These are phyloP conservation scores for Acanthamoeba castellanii DNA, from an alignment of 208 protist genomes.

Conservation along the genomic window DNA sequence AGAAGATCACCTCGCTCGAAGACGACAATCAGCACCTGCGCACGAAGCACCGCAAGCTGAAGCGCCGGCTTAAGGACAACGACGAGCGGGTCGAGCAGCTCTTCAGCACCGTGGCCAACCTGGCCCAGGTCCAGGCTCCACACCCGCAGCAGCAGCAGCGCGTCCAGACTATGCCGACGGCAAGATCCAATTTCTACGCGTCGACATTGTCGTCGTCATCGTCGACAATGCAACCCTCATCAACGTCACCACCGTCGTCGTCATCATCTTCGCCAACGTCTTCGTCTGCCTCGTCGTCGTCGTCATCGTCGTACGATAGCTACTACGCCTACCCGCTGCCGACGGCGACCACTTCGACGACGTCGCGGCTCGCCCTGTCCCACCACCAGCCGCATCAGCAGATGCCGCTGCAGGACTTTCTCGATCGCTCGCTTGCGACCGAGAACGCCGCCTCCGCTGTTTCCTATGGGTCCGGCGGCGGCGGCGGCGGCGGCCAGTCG, in stretches of 20 bases:
- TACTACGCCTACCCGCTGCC: too few relatives aligned
- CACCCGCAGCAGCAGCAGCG: too few relatives aligned
- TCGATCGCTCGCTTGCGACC: not conserved
- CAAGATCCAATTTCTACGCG: not conserved
- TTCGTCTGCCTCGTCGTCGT: too few relatives aligned
- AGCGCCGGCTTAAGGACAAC: conserved; percentile 15
- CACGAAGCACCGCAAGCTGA: not conserved
- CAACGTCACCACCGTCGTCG: too few relatives aligned
- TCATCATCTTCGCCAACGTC: too few relatives aligned
- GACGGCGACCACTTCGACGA: too few relatives aligned
- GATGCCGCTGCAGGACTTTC: conserved; percentile 7
- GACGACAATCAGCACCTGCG: conserved; percentile 13
- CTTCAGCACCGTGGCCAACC: not conserved
- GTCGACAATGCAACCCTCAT: not conserved
- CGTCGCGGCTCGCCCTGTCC: too few relatives aligned
- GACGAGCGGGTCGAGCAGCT: conserved; percentile 21
- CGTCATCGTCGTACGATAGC: not conserved
- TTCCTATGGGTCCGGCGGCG: too few relatives aligned
- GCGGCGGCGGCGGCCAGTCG: not conserved
- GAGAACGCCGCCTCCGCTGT: not conserved
- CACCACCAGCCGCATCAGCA: not conserved
- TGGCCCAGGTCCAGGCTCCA: not conserved
- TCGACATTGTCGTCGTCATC: not conserved
- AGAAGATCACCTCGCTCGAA: conserved; percentile 15
- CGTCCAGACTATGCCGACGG: too few relatives aligned